Conservation (phyloP, 306 rosid species). For the Cicer pinnatifidum region DNA sequence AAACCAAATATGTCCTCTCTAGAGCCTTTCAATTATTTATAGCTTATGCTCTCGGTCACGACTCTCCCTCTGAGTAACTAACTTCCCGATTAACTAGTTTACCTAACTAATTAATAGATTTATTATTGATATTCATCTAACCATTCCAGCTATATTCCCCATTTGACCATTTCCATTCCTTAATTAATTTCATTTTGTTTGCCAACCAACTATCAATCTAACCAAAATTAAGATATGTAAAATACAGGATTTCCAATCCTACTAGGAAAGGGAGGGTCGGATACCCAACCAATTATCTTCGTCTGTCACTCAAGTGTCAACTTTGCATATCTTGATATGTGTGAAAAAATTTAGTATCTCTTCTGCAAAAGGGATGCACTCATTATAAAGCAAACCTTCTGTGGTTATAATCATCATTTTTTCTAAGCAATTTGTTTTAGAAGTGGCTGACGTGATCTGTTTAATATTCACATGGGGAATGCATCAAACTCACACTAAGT, state of each 20-base stretch:
- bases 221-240: conserved; percentile 2
- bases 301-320: conserved; percentile 2
- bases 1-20: background rate
- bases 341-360: conserved; percentile 6
- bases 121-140: conserved; percentile 3
- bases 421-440: background rate
- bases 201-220: conserved; percentile 6
- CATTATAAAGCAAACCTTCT: background rate
- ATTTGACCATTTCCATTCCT: background rate
- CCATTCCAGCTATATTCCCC: conserved; percentile 2
- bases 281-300: background rate
- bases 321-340: conserved; percentile 9
- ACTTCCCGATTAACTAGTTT: background rate
- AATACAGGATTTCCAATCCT: background rate
- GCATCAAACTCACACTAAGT: conserved; percentile 27
- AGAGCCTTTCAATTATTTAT: background rate
- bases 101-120: background rate
- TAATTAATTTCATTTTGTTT: background rate
- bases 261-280: background rate
- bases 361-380: background rate
- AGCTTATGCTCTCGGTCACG: background rate
- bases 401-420: background rate
- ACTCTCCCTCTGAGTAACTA: background rate
- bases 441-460: background rate
- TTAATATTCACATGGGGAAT: conserved; percentile 7